phyloP scores from a whole-genome alignment of 2,329 filamentous ascomycete species.

The Sporothrix inflata region DNA sequence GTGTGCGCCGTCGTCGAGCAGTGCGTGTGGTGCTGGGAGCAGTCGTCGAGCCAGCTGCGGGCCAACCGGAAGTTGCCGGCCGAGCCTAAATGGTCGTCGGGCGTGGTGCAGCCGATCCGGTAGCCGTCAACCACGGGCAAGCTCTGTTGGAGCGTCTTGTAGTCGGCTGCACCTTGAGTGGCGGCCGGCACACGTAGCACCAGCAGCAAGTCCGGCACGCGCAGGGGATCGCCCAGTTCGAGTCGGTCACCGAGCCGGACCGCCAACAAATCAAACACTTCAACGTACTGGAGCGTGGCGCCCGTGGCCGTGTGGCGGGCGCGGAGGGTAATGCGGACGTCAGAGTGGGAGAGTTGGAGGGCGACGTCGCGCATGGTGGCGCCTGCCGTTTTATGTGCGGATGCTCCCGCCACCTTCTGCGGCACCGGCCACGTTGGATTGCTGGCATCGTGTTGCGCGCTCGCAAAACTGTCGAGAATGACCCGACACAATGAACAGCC shows the following conservation, averaged over 20 bases:
- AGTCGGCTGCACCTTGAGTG: background rate
- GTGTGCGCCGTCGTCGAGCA: background rate
- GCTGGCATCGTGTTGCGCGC: background rate
- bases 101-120: slow-evolving; percentile 11
- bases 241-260: slow-evolving; percentile 7
- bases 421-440: slow-evolving; percentile 11
- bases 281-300: background rate
- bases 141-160: background rate
- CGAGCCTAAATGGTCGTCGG: slow-evolving; percentile 19
- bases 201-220: background rate
- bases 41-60: slow-evolving; percentile 25
- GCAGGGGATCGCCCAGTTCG: background rate
- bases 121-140: slow-evolving; percentile 1
- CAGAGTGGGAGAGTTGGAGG: background rate
- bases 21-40: background rate
- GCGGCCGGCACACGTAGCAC: background rate
- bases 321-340: slow-evolving; percentile 13
- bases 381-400: background rate
- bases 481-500: slow-evolving; percentile 4
- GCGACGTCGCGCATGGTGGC: slow-evolving; percentile 11
- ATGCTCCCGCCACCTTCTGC: background rate
- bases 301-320: background rate
- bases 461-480: background rate
- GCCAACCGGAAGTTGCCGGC: slow-evolving; percentile 7
- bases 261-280: slow-evolving; percentile 15